Evolutionary conservation across 106 monocot species (phyloP).

Genomic region (Dendrobium chrysotoxum): DNA sequence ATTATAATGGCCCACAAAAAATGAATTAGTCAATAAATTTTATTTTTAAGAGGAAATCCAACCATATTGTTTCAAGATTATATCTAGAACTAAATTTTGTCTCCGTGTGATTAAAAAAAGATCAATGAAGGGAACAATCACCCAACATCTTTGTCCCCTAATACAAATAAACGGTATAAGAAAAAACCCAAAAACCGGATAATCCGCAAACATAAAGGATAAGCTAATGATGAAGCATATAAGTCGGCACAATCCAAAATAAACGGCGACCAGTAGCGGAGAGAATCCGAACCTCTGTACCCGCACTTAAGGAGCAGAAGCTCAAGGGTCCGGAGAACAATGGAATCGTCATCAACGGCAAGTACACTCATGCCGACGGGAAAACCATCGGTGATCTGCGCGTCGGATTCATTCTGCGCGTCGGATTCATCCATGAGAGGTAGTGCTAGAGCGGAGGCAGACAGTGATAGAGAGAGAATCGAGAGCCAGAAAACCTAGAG

Average conservation of each 20-base stretch:
- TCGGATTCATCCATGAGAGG: background rate
- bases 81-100: background rate
- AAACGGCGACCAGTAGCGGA: background rate
- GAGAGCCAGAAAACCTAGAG: background rate
- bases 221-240: background rate
- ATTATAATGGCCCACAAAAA: background rate
- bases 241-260: background rate
- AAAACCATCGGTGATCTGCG: background rate
- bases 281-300: constrained; percentile 6
- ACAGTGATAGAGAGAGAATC: background rate
- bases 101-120: background rate
- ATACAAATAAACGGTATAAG: background rate
- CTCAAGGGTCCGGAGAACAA: constrained; percentile 1
- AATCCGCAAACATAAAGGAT: background rate
- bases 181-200: background rate
- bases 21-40: background rate
- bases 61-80: background rate
- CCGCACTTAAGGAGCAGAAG: background rate
- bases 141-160: too few species aligned
- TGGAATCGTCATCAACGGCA: constrained; percentile 1
- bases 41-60: background rate
- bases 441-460: background rate
- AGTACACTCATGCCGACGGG: constrained; percentile 5
- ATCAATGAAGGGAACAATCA: background rate
- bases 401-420: background rate